Base-by-base conservation (phyloP, 352 stramenopile genomes). In the Globisporangium takayamanum region DNA sequence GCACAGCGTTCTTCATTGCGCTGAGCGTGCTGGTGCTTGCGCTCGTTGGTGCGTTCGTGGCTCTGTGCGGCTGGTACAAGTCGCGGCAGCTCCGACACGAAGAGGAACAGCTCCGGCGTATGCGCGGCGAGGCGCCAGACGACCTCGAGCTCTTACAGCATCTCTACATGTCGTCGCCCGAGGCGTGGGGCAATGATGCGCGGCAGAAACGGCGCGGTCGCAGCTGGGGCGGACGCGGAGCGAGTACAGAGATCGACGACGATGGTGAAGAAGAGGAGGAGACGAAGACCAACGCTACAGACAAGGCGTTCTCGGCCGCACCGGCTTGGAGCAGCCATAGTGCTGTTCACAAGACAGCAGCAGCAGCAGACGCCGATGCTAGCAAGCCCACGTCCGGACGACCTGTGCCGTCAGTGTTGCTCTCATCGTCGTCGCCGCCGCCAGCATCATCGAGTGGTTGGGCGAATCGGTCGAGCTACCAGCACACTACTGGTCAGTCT, bases 141-240 rank as follows among this genome's bases (percentile, higher is more conserved):
- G 71, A 83, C 47, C 49, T 80, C 1, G 72, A 80, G 42, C 51
- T 79, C 8, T 64, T 79, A 53, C 67, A 49, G n/a, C 70, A 72
- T 37, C 64, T 84, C 28, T 80, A 73, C 42, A 25, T 79, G 53
- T 67, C 75, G 48, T 75, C 69, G 11, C 39, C 59, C 15, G 51
- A 59, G 33, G n/a, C 25, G 15, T 59, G 59, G 59, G 45, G 28
- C 11, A 12, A 44, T n/a, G 28, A 25, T 33, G 6, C 28, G 47
- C 46, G 30, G 28, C 12, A 15, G 12, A 22, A 25, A 42, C 25
- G 18, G 53, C 18, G 6, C 15, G 46, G 37, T 8, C 15, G 47
- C n/a, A 28, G 47, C 53, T 15, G 30, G 41, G n/a, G 26, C 22
- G 39, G 25, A 52, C 5, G 5, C 25, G 3, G 30, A n/a, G 18